phyloP scores from a whole-genome alignment of 2,329 filamentous ascomycete species.

The Nothomitra cinnamomea region DNA sequence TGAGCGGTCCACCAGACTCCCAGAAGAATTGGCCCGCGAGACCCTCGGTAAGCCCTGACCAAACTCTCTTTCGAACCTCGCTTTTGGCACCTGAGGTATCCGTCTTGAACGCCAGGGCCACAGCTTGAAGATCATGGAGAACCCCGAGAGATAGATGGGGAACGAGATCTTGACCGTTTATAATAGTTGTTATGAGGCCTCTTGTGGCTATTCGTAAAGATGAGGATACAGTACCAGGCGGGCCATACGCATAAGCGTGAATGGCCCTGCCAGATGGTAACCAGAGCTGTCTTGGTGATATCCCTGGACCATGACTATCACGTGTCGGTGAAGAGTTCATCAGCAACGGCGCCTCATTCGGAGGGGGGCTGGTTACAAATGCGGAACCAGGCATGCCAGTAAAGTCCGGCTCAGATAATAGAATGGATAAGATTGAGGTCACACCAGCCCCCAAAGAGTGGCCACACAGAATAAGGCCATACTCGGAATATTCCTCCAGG shows the following conservation, averaged over 20 bases:
- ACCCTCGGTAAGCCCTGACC: conserved; percentile 45
- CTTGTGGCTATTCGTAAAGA: conserved; percentile 52
- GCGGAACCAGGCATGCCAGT: conserved; percentile 31
- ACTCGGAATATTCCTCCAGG: conserved; percentile 47
- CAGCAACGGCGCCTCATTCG: conserved; percentile 27
- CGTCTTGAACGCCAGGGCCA: conserved; percentile 55
- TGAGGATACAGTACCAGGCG: conserved; percentile 54
- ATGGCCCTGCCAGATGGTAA: conserved; percentile 53
- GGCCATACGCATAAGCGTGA: conserved; percentile 65
- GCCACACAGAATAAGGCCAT: conserved; percentile 52
- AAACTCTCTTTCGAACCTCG: conserved; percentile 49
- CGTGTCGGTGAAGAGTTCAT: conserved; percentile 18
- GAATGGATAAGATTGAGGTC: conserved; percentile 50
- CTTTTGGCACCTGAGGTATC: conserved; percentile 50
- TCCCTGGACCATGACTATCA: conserved; percentile 3
- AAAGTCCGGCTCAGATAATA: conserved; percentile 44
- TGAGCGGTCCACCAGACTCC: background rate
- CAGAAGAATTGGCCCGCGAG: conserved; percentile 44
- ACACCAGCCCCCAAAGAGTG: conserved; percentile 56
- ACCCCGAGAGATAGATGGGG: conserved; percentile 57
- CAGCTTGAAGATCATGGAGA: conserved; percentile 56
- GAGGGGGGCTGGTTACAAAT: conserved; percentile 40
- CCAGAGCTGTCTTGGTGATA: background rate
- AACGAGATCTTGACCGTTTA: conserved; percentile 58
- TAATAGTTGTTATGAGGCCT: conserved; percentile 56